A percentile compares a stretch with the other conserved stretches of the same genome.
phyloP scores from a whole-genome alignment of 2,329 filamentous ascomycete species.

The Monilinia fructicola region DNA sequence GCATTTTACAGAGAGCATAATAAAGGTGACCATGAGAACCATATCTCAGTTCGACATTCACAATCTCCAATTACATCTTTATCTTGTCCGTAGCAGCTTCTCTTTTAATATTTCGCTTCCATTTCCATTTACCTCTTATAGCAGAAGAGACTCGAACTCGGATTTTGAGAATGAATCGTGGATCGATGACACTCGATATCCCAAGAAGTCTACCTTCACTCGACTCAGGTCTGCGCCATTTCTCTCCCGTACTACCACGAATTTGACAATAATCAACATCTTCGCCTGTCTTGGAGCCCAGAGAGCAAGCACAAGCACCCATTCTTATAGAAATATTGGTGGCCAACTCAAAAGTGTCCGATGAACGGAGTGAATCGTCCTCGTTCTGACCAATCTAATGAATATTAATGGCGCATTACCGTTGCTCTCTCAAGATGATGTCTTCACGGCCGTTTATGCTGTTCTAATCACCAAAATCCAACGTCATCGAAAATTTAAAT shows the following conservation, averaged over 20 bases:
- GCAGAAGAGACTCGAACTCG: background rate
- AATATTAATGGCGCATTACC: background rate
- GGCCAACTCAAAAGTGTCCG: background rate
- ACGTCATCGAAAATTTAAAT: background rate
- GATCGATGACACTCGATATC: background rate
- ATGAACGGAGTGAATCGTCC: background rate
- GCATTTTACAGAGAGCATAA: background rate
- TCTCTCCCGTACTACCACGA: too few relatives aligned
- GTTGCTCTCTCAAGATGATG: background rate
- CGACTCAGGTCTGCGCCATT: background rate
- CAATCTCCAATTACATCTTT: background rate
- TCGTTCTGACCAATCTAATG: background rate
- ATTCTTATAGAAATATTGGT: background rate
- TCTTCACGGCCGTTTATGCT: background rate
- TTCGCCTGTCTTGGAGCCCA: background rate
- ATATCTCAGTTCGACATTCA: background rate
- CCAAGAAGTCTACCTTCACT: background rate
- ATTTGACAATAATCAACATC: background rate
- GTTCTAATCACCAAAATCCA: background rate
- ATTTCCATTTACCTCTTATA: background rate
- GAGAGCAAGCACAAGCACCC: background rate
- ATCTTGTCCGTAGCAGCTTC: background rate
- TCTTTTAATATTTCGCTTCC: background rate
- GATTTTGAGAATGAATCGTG: background rate
- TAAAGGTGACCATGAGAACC: background rate